Base-by-base conservation (phyloP, 2,329 filamentous ascomycete genomes). In the Acrocalymma vagum region DNA sequence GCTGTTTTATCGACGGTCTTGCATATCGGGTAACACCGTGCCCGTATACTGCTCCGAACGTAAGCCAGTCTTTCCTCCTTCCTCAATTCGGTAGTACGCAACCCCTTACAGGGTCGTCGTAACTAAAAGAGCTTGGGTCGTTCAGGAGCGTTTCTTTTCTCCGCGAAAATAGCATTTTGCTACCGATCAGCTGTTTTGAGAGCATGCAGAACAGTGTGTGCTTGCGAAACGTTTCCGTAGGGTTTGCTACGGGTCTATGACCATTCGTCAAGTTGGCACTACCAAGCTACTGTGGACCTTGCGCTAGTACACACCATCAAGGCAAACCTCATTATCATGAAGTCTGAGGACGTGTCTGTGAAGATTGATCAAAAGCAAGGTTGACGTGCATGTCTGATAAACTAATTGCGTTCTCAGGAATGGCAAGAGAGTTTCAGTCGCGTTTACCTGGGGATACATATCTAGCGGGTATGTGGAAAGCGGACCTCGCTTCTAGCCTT, bases 371-470 rank as follows among this genome's bases (percentile, higher is more conserved):
- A 6, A 15, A 25, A 11, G 25, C 25, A 3, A 34, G 21, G 15
- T 20, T 41, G 13, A 35, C 38, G 10, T 41, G 20, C 18, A 29
- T 25, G 9, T 41, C 38, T 17, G 38, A 41, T 26, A 35, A 41
- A 30, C 30, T 35, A 17, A 29, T 41, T n/a, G 38, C 38, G 4
- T 41, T 41, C 11, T 16, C 38, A 4, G 38, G 38, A 6, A 35
- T 41, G 15, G 38, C 26, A 9, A 9, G 24, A 10, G 29, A 41
- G 3, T 41, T 41, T 14, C 23, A 26, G 13, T 17, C 13, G 13
- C 21, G 28, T 8, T 24, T 23, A n/a, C 21, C 36, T 3, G 8
- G 22, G 5, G 36, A 39, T 5, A 32, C 5, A 10, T 39, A 39
- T 15, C 28, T 39, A 9, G 36, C 36, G 25, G 36, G 36, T 4